phyloP scores from a whole-genome alignment of 2,329 filamentous ascomycete genomes.

The Alternaria sp. region DNA sequence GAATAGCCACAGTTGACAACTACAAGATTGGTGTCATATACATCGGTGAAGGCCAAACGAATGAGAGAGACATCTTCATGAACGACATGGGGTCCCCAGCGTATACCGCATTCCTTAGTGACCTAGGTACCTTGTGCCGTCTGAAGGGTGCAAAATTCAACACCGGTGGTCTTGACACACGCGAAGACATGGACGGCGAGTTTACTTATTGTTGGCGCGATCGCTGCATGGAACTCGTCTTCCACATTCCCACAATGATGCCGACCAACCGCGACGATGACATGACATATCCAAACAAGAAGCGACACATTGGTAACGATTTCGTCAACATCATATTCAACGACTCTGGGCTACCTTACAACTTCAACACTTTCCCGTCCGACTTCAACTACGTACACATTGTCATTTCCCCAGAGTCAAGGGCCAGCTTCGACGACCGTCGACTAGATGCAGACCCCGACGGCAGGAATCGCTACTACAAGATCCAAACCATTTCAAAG shows the following conservation, averaged over 20 bases:
- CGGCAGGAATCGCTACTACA: constrained; percentile 71
- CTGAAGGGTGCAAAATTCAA: constrained; percentile 88
- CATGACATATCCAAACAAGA: constrained; percentile 78
- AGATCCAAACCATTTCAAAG: constrained; percentile 87
- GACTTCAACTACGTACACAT: constrained; percentile 98
- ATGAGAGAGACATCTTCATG: constrained; percentile 83
- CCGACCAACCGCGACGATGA: constrained; percentile 83
- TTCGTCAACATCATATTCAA: constrained; percentile 99
- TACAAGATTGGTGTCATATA: constrained; percentile 97
- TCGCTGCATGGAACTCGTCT: constrained; percentile 91
- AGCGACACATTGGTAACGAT: constrained; percentile 95
- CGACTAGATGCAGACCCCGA: constrained; percentile 54
- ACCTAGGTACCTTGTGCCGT: constrained; percentile 80
- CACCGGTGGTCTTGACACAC: constrained; percentile 85
- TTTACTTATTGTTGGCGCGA: constrained; percentile 95
- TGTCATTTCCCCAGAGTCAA: constrained; percentile 87
- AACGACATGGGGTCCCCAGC: constrained; percentile 88
- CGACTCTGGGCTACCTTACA: constrained; percentile 87
- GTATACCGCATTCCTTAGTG: constrained; percentile 84
- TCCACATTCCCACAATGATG: constrained; percentile 97
- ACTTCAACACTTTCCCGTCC: constrained; percentile 90
- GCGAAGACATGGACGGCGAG: constrained; percentile 80
- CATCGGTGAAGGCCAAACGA: constrained; percentile 83
- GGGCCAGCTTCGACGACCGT: constrained; percentile 74
- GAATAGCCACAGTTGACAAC: constrained; percentile 87